A percentile compares a stretch with the other conserved stretches of the same genome.
phyloP scores from a whole-genome alignment of 1,284 basidiomycete genomes.

The Rhodotorula sp. region DNA sequence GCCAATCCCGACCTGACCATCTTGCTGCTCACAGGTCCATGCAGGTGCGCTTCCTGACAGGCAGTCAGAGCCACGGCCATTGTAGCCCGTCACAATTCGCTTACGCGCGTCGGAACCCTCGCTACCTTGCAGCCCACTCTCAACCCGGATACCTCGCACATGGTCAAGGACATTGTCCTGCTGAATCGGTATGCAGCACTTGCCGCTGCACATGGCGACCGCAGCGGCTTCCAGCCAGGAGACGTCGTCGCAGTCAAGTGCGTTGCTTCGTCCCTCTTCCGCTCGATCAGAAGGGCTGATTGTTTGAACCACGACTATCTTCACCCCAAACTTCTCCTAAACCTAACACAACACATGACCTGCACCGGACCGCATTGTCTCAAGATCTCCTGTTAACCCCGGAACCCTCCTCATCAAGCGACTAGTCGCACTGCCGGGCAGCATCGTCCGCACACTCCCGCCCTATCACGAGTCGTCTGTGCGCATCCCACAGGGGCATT shows the following conservation, averaged over 20 bases:
- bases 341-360: slow-evolving; percentile 25
- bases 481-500: slow-evolving; percentile 52
- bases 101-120: not conserved
- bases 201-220: slow-evolving; percentile 29
- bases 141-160: slow-evolving; percentile 52
- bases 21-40: slow-evolving; percentile 45
- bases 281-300: no score
- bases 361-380: no score
- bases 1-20: not conserved
- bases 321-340: not conserved
- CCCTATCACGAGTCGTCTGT: slow-evolving; percentile 49
- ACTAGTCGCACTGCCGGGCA: slow-evolving; percentile 58
- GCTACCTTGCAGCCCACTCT: slow-evolving; percentile 50
- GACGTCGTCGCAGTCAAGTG: slow-evolving; percentile 58
- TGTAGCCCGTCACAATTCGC: not conserved
- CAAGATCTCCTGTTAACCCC: slow-evolving; percentile 55
- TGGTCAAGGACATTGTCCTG: slow-evolving; percentile 56
- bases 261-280: slow-evolving; percentile 1
- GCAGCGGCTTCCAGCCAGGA: slow-evolving; percentile 51
- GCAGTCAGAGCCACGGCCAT: not conserved
- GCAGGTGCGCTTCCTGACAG: slow-evolving; percentile 48
- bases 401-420: slow-evolving; percentile 57
- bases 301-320: no score
- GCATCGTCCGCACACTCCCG: slow-evolving; percentile 54
- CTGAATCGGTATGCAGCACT: slow-evolving; percentile 54